These are phyloP conservation scores for Apiotrichum sp. DNA, from an alignment of 1,284 basidiomycete genomes.

Conservation along the genomic window DNA sequence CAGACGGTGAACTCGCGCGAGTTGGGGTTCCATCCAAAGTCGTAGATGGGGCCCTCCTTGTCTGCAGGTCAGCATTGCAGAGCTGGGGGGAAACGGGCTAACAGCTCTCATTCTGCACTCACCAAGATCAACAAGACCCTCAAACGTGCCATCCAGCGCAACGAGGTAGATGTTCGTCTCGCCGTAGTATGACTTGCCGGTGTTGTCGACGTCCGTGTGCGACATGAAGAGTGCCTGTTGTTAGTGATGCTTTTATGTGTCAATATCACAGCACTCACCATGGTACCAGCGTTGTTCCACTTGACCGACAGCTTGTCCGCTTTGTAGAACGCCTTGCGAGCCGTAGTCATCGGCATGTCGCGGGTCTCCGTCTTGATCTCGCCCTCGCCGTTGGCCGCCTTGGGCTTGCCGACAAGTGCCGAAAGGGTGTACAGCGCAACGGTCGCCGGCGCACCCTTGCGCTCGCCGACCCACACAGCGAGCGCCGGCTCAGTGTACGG, in stretches of 20 bases:
- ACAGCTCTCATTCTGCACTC: not conserved
- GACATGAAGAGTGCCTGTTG: slow-evolving; percentile 75
- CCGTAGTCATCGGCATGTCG: slow-evolving; percentile 43
- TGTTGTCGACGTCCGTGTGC: slow-evolving; percentile 93
- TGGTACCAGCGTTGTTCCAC: slow-evolving; percentile 84
- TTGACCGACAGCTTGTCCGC: slow-evolving; percentile 90
- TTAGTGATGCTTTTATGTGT: slow-evolving; percentile 42
- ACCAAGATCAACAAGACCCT: slow-evolving; percentile 73
- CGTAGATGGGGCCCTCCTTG: slow-evolving; percentile 96
- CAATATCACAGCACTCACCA: slow-evolving; percentile 28
- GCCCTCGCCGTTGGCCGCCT: slow-evolving; percentile 45
- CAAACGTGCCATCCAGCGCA: slow-evolving; percentile 87
- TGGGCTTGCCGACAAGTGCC: slow-evolving; percentile 49
- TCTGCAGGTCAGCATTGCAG: slow-evolving; percentile 48
- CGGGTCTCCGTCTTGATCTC: slow-evolving; percentile 57
- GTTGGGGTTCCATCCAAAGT: slow-evolving; percentile 95
- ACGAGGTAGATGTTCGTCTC: slow-evolving; percentile 93
- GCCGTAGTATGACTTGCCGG: slow-evolving; percentile 96
- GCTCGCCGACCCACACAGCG: slow-evolving; percentile 87
- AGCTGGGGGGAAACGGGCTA: not conserved
- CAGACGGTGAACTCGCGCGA: slow-evolving; percentile 93
- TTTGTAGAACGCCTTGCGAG: slow-evolving; percentile 89
- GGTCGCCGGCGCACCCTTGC: slow-evolving; percentile 91
- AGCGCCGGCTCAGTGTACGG: slow-evolving; percentile 48
- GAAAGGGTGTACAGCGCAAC: slow-evolving; percentile 77